phyloP scores from a whole-genome alignment of 495 filamentous ascomycete species.

The Penicillium salamii region DNA sequence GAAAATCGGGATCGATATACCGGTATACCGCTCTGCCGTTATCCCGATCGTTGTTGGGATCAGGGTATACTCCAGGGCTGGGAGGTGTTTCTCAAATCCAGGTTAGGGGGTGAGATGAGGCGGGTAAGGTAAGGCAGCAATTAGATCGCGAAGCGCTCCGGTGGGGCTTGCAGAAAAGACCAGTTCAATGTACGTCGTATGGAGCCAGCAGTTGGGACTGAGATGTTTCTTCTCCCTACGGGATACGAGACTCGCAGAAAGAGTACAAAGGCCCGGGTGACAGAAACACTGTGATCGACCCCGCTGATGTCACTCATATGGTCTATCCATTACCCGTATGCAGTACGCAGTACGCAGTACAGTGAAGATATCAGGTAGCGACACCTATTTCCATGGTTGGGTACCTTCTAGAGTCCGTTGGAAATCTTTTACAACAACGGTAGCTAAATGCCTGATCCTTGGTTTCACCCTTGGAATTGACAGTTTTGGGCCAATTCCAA shows the following conservation, averaged over 20 bases:
- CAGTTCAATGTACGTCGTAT: background rate
- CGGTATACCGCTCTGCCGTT: too few species aligned
- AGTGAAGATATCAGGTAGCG: too few species aligned
- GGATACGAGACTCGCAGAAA: too few species aligned
- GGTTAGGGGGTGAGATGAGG: background rate
- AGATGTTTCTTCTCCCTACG: background rate
- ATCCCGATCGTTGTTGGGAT: too few species aligned
- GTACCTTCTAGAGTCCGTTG: too few species aligned
- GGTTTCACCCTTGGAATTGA: background rate
- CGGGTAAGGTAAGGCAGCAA: background rate
- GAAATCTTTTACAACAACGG: too few species aligned
- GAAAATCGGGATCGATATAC: too few species aligned
- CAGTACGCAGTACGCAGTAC: too few species aligned
- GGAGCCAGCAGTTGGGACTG: background rate
- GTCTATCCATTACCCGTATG: too few species aligned
- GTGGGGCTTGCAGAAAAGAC: background rate
- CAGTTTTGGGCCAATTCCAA: background rate
- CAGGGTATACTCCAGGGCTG: too few species aligned
- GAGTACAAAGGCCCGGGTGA: background rate
- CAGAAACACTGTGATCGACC: conserved; percentile 15
- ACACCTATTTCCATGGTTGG: too few species aligned
- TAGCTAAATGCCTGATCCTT: background rate
- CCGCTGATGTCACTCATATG: conserved; percentile 22
- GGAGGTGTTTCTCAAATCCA: background rate
- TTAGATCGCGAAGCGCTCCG: background rate